Base-by-base conservation (phyloP, 257 asterid genomes). In the Salvia rosmarinus region DNA sequence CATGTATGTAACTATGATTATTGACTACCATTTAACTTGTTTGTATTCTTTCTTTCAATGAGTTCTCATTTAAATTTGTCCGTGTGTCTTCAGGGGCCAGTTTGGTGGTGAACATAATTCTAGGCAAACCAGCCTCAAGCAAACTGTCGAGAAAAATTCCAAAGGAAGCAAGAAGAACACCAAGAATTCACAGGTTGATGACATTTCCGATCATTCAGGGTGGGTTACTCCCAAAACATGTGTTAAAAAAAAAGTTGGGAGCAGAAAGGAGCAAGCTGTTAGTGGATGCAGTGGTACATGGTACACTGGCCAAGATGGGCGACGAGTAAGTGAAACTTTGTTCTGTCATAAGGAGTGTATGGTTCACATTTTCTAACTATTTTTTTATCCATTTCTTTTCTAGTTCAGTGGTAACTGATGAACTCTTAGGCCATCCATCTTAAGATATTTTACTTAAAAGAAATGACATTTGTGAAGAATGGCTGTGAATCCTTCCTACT, bases 251-350 rank as follows among this genome's bases (percentile, higher is more conserved):
- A 89, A 85, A 71, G 91, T 88, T 71, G 86, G 99, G 75, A 83
- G 86, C 82, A 83, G 96, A 83, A 95, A 91, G 83, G 89, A 83
- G 72, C 96, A 81, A 46, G 96, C 92, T 16, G 93, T 17, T 75
- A 75, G 87, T 67, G 82, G 77, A 78, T 75, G 95, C 71, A 77
- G 84, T 37, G 99, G 99, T 55, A 92, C 82, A 63, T 95, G 99
- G 99, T 88, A 64, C 80, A 88, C 82, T 12, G 79, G 72, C 68
- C 56, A 85, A 34, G 85, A 81, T 28, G 98, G 96, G 54, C 83
- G 79, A 76, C 83, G 78, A 74, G 99, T 94, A 85, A 88, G 96
- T 80, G 25, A 37, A 52, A 71, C 70, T 40, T 69, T 72, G 12
- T 4, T 40, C 4, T 64, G 58, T 68, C 46, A 42, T 25, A 52